These are phyloP conservation scores for Aegilops speltoides DNA, from an alignment of 176 grass and related monocot genomes.

Conservation along the genomic window DNA sequence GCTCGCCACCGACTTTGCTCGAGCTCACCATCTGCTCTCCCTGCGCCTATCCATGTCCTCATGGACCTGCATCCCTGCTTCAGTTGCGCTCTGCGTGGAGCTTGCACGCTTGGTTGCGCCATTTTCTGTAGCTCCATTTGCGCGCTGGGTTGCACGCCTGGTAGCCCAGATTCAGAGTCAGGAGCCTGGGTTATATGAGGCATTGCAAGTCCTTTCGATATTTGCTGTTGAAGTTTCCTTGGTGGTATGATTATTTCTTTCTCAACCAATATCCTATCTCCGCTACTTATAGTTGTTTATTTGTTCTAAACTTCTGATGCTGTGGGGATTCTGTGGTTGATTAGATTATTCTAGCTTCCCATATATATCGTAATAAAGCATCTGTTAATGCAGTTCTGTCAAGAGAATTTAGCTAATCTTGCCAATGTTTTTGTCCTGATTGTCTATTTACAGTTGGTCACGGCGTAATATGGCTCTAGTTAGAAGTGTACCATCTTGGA, in stretches of 20 bases:
- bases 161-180: not conserved
- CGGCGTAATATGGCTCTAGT: not conserved
- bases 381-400: not conserved
- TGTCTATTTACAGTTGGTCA: not conserved
- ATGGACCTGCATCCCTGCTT: not conserved
- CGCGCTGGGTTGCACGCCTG: not conserved
- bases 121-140: slow-evolving; percentile 19
- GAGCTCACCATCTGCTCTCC: slow-evolving; percentile 30
- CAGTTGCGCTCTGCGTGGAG: not conserved
- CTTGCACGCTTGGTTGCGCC: not conserved
- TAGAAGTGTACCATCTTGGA: not conserved
- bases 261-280: not conserved
- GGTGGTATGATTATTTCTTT: not conserved
- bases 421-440: not conserved
- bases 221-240: not conserved
- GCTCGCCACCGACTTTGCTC: not conserved
- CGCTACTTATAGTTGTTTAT: not conserved
- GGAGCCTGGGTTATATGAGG: slow-evolving; percentile 9
- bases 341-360: not conserved
- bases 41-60: not conserved
- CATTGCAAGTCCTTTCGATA: not conserved
- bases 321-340: not conserved
- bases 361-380: not conserved
- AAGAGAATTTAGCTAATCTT: not conserved
- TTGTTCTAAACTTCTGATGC: not conserved